Percentiles rank a stretch among this genome's conserved stretches.
phyloP scores from a whole-genome alignment of 1,139 yeast species.

The Pneumocystis sp. region DNA sequence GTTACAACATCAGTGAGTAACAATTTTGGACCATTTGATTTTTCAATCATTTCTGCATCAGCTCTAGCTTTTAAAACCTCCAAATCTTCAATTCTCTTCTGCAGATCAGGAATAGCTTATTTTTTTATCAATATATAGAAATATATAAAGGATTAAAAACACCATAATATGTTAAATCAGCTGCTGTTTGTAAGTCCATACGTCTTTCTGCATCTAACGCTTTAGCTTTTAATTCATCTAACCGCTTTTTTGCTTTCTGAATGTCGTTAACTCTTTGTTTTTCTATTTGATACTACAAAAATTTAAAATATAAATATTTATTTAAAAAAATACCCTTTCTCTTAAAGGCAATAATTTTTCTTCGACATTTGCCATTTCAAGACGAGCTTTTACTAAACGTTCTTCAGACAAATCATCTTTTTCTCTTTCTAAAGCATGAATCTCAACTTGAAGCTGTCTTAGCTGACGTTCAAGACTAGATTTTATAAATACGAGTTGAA shows the following conservation, averaged over 20 bases:
- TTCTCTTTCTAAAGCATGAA: conserved; percentile 92
- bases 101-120: conserved; percentile 22
- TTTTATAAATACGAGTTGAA: background rate
- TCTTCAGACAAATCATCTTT: conserved; percentile 44
- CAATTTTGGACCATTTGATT: conserved; percentile 27
- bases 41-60: conserved; percentile 27
- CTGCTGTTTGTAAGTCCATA: conserved; percentile 85
- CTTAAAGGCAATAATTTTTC: conserved; percentile 76
- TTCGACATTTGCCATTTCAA: conserved; percentile 66
- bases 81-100: conserved; percentile 56
- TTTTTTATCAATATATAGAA: background rate
- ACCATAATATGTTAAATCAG: conserved; percentile 89
- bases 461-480: conserved; percentile 60
- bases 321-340: conserved; percentile 28
- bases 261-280: conserved; percentile 84
- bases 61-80: conserved; percentile 62
- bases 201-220: conserved; percentile 96
- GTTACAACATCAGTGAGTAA: conserved; percentile 82
- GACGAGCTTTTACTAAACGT: conserved; percentile 62
- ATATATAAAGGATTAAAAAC: conserved; percentile 50
- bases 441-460: conserved; percentile 83
- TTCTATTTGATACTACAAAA: conserved; percentile 54
- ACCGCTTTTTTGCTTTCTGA: conserved; percentile 72
- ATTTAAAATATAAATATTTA: background rate
- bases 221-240: conserved; percentile 82